Percentiles rank a stretch among this genome's conserved stretches.
phyloP scores from a whole-genome alignment of 139 green algal species.

The Tetradesmus obliquus region DNA sequence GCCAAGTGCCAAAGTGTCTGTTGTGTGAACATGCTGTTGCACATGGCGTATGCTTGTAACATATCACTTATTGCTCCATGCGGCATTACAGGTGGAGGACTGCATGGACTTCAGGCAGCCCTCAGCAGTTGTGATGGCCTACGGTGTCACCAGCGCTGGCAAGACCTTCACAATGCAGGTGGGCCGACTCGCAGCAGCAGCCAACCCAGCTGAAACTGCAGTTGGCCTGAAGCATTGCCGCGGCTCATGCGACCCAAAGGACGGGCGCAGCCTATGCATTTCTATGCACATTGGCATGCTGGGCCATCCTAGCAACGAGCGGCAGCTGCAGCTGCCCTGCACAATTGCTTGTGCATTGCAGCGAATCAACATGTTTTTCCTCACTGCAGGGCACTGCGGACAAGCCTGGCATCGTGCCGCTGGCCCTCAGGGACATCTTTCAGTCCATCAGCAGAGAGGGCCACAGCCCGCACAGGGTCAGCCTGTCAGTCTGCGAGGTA shows the following conservation, averaged over 20 bases:
- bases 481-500: slow-evolving; percentile 43
- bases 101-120: slow-evolving; percentile 35
- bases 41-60: background rate
- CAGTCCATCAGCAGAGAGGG: slow-evolving; percentile 30
- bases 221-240: background rate
- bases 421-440: slow-evolving; percentile 70
- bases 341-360: background rate
- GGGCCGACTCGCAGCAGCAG: background rate
- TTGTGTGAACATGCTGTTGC: background rate
- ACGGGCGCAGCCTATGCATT: background rate
- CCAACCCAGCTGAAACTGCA: background rate
- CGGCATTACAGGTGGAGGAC: slow-evolving; percentile 50
- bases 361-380: background rate
- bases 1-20: background rate
- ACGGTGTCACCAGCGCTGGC: slow-evolving; percentile 83
- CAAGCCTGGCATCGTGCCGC: slow-evolving; percentile 75
- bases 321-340: background rate
- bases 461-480: slow-evolving; percentile 19
- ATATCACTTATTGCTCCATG: no score
- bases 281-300: background rate
- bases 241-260: no score
- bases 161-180: slow-evolving; percentile 88
- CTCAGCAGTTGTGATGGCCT: slow-evolving; percentile 80
- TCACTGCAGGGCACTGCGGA: slow-evolving; percentile 58
- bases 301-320: background rate